Base-by-base conservation (phyloP, 73 alveolate species). In the Paramecium tetraurelia region DNA sequence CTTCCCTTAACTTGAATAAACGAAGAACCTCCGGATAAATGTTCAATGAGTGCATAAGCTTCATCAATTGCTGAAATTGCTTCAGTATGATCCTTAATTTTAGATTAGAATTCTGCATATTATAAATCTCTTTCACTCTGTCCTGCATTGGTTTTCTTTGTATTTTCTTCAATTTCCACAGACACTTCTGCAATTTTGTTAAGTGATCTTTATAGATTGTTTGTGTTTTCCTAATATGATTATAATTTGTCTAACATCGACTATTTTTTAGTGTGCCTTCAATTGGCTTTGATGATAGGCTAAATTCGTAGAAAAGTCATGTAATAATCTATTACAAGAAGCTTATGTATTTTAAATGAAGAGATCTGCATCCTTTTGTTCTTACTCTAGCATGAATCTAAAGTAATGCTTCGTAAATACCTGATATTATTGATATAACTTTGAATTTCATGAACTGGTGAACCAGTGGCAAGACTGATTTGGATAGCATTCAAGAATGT, bases 401-500 rank as follows among this genome's bases (percentile, higher is more conserved):
- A 76, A 71, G 20, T 76, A 40, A 31, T 76, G 38, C 59, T 14
- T 48, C 16, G 5, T 14, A 48, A 14, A 4, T 76, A 76, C 89
- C 87, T 75, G 18, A 76, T 35, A 38, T 76, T 76, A 41, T 76
- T 76, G 18, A 35, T 76, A 76, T 76, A 76, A 29, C 89, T 36
- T 41, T 76, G 18, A 38, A 76, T 76, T 21, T 76, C 72, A 76
- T 36, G 89, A 20, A 35, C 33, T 7, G 89, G 89, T 16, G 89
- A 76, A n/a, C 89, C 70, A 38, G 63, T 35, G 12, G 71, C 89
- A 20, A 76, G 36, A 38, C 69, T 33, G 20, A 75, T 76, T 76
- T 76, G 48, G n/a, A 76, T 76, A 3, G 89, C 71, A 41, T 76
- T 76, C 89, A 76, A 40, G 43, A 76, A 76, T 18, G 89, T 76